Evolutionary conservation across 2,329 filamentous ascomycete genomes (phyloP).

Genomic region (Verticillium isaacii): DNA sequence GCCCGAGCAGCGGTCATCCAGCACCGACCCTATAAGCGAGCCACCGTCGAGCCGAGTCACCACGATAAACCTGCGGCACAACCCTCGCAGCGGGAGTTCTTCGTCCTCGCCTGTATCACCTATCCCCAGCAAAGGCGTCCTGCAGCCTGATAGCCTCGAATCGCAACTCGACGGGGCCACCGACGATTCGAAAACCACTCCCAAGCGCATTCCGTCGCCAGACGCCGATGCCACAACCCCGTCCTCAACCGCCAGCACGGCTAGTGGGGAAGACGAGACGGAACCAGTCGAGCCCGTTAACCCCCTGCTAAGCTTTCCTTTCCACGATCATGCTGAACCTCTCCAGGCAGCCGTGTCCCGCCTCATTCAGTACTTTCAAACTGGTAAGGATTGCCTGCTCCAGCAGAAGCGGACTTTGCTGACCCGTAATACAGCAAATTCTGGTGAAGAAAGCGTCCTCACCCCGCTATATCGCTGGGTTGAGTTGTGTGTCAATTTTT

Average conservation of each 20-base stretch:
- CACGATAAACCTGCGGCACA: conserved; percentile 49
- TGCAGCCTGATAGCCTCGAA: not conserved
- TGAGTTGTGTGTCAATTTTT: not conserved
- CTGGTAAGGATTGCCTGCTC: not conserved
- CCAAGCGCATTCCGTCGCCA: not conserved
- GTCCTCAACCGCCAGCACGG: not conserved
- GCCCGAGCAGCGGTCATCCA: conserved; percentile 28
- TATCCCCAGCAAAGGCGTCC: not conserved
- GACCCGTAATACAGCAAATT: not conserved
- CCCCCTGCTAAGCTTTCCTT: not conserved
- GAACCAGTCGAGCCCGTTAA: not conserved
- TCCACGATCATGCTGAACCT: not conserved
- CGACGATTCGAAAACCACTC: not conserved
- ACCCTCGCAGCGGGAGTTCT: not conserved
- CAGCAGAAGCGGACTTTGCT: not conserved
- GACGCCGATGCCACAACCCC: not conserved
- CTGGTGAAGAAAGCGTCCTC: not conserved
- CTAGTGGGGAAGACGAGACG: not conserved
- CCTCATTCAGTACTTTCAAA: not conserved
- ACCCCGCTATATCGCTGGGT: not conserved
- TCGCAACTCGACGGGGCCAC: not conserved
- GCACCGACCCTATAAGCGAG: conserved; percentile 28
- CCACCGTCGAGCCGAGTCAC: conserved; percentile 55
- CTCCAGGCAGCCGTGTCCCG: not conserved
- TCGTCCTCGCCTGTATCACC: not conserved